Evolutionary conservation across 345 rosid species (phyloP), one percentile per base, ranked within the genome.

Genomic region (Ceriops zippeliana): DNA sequence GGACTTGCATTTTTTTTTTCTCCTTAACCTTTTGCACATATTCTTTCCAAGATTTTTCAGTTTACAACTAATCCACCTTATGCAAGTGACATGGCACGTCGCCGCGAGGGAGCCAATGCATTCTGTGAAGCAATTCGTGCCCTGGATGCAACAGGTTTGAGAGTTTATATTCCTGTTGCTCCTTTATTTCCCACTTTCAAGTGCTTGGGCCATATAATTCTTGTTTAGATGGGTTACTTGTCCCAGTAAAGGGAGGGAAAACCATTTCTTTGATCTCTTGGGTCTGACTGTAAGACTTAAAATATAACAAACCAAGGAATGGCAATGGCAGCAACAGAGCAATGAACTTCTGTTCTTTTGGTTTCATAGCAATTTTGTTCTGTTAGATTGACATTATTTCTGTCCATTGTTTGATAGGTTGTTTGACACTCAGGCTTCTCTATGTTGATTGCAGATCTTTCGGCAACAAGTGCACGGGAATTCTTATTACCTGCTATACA

Each of bases 61-160:
- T 86, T 93, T 76, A 80, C 99, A 65, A 71, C 90, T 35, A 58
- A 59, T 69, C 86, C 97, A 58, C 49, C 73, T 79, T 75, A 95
- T 78, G 77, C 88, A 51, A 80, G 78, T 81, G 96, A 93, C 57
- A 81, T 85, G 42, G 73, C 58, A 65, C 91, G 79, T 61, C 92
- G 96, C 6, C 88, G 91, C 16, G 93, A 91, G 76, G 86, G 91
- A 80, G 97, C 96, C 60, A 84, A 89, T 63, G 96, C 90, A 11
- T 93, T 85, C 80, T 89, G 97, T 53, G 97, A 93, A 86, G 80
- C 97, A 69, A 87, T 91, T 34, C 97, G 99, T 77, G 99, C 99
- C 52, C 84, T 93, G 60, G 99, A 93, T 78, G 92, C 97, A 73
- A 87, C 97, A 73, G 99, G 99, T 93, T 69, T 79, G 78, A 63